Evolutionary conservation across 176 grass and related monocot species (phyloP).

Genomic region (Elaeis guineensis): DNA sequence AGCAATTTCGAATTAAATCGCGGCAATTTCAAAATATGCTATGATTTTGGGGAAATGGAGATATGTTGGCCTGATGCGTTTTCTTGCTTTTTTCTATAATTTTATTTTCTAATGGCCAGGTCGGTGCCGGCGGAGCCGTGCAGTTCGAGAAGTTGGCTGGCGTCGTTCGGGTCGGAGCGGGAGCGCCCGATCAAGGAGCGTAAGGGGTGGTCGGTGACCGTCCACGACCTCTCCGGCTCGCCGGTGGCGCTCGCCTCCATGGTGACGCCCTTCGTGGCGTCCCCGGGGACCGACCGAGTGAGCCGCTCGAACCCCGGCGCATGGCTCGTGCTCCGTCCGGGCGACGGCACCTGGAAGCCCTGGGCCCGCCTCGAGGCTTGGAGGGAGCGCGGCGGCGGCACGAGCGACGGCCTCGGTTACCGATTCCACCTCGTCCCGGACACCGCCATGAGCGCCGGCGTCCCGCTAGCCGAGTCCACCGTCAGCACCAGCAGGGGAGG

Average conservation of each 20-base stretch:
- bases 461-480: slow-evolving; percentile 49
- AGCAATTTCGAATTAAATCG: too few relatives aligned
- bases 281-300: slow-evolving; percentile 66
- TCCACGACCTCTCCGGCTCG: slow-evolving; percentile 90
- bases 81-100: too few relatives aligned
- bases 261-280: slow-evolving; percentile 93
- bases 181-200: slow-evolving; percentile 55
- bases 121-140: slow-evolving; percentile 31
- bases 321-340: slow-evolving; percentile 86
- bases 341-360: slow-evolving; percentile 81
- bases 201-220: slow-evolving; percentile 96
- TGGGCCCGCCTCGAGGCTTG: slow-evolving; percentile 94
- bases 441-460: slow-evolving; percentile 43
- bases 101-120: neutral
- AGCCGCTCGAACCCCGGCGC: slow-evolving; percentile 86
- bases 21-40: too few relatives aligned
- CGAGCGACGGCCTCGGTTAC: slow-evolving; percentile 70
- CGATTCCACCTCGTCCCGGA: slow-evolving; percentile 68
- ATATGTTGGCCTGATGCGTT: too few relatives aligned
- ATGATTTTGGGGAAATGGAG: too few relatives aligned
- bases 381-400: slow-evolving; percentile 68
- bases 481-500: slow-evolving; percentile 59
- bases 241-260: slow-evolving; percentile 90
- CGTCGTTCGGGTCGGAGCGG: slow-evolving; percentile 36
- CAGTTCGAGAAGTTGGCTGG: slow-evolving; percentile 27